Base-by-base conservation (phyloP, 2,329 filamentous ascomycete genomes). In the Dactylellina sp. region DNA sequence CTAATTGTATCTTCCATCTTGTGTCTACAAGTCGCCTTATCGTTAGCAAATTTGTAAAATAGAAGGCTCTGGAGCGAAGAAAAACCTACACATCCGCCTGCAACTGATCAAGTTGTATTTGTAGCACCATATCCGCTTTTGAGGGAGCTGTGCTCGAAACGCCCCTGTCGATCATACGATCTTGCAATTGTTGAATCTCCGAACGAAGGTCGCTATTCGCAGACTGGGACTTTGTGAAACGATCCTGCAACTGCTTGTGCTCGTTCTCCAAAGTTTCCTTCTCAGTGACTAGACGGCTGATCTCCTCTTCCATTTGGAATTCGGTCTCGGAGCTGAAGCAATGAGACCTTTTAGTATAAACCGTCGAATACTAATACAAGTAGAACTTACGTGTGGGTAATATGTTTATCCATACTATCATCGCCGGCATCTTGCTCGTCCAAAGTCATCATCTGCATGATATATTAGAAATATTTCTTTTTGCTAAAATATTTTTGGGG, bases 271-370 rank as follows among this genome's bases (percentile, higher is more conserved):
- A 55, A 20, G 75, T 75, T 28, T 79, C 78, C 42, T 78, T 78
- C 35, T 78, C 78, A 2, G 77, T 76, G 18, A 78, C 76, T 25
- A 79, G 47, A 32, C 77, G 75, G 37, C 76, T 77, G 64, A 79
- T 78, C 50, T 79, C 78, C 49, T 79, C 78, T 42, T 79, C 78
- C 77, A 79, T 77, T 16, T 77, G 65, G 55, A 79, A 78, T 40
- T 79, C 77, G 50, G 75, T 77, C 65, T 78, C 77, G 22, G 59
- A 75, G 35, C 75, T 65, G 46, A 75, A 71, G 39, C 28, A 39
- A 50, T 42, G 16, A 1, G 7, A 39, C 28, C 24, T 24, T 14
- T 22, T 50, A 50, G 46, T 37, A n/a, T n/a, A n/a, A n/a, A n/a
- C n/a, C n/a, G n/a, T n/a, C n/a, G n/a, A n/a, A n/a, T n/a, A n/a